A percentile compares a stretch with the other conserved stretches of the same genome.
Conservation (phyloP, 176 grass and related monocot genomes). For the Puccinellia tenuiflora region DNA sequence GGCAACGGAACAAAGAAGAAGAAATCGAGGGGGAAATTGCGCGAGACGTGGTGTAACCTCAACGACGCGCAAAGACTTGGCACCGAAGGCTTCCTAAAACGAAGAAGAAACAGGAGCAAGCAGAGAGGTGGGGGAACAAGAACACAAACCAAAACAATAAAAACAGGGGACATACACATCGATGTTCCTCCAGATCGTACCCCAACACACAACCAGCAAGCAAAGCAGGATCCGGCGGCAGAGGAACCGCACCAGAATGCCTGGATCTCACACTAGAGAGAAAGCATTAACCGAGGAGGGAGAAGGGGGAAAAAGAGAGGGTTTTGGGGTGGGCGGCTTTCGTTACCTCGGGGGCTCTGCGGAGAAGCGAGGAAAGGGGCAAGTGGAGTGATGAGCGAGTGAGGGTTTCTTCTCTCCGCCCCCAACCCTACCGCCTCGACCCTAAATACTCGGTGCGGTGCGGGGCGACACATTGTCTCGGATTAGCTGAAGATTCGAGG, state of each 20-base stretch:
- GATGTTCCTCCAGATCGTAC: neutral
- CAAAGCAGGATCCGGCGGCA: neutral
- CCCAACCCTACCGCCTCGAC: neutral
- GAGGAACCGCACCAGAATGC: neutral
- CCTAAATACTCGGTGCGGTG: neutral
- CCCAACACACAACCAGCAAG: neutral
- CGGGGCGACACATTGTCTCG: neutral
- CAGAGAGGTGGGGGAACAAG: neutral
- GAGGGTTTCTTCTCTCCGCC: neutral
- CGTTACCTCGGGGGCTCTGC: neutral
- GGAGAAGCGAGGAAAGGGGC: neutral
- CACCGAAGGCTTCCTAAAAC: neutral
- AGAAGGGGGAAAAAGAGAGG: neutral
- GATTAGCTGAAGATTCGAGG: neutral
- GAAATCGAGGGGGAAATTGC: neutral
- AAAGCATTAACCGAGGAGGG: no score
- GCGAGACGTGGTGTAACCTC: neutral
- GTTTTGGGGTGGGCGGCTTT: neutral
- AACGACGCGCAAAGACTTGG: neutral
- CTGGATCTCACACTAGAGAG: neutral
- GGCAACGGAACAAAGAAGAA: neutral
- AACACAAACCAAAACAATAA: neutral
- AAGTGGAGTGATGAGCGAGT: neutral
- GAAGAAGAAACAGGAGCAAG: neutral
- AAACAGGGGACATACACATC: neutral